Evolutionary conservation across 2,329 filamentous ascomycete genomes (phyloP), one percentile per base, ranked within the genome.

Genomic region (Rutstroemia sp.): DNA sequence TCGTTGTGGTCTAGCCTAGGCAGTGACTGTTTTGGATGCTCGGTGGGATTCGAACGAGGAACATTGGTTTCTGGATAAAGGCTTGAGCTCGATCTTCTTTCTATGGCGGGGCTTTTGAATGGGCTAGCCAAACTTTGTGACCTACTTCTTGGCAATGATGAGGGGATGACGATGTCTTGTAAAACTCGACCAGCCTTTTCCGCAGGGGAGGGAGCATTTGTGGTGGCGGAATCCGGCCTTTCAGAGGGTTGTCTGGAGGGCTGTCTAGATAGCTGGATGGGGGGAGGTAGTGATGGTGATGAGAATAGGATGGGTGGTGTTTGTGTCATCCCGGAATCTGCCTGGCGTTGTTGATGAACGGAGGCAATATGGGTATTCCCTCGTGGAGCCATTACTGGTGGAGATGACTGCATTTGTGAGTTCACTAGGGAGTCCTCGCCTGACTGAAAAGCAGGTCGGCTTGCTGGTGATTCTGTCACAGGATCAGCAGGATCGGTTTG

Each of bases 121-220:
- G 68, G 68, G 27, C 68, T 69, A 17, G 67, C 65, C 21, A 70
- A 55, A 53, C 64, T 68, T 46, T 68, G 62, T n/a, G 68, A 67
- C 47, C 66, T 60, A 25, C 58, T 62, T 60, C 67, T 62, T 27
- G 66, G 58, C 23, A 66, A 66, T 46, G 62, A 61, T n/a, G 63
- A 63, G 34, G 66, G 67, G 16, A 67, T 62, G 45, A 67, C 49
- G 6, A 67, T 63, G 54, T 68, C 64, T 57, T 70, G 68, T 12
- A 70, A 62, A 56, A 63, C 63, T n/a, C 64, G 67, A n/a, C 68
- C 68, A 51, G 67, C 60, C 48, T 65, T 63, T 19, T 61, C 64
- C 52, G 63, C 64, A 7, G 68, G 66, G 27, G 68, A 68, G 6
- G 69, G 51, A 25, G 56, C 52, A 39, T 52, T 53, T 30, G 54